Base-by-base conservation (phyloP, 2,329 filamentous ascomycete genomes). In the Mycogone perniciosa region DNA sequence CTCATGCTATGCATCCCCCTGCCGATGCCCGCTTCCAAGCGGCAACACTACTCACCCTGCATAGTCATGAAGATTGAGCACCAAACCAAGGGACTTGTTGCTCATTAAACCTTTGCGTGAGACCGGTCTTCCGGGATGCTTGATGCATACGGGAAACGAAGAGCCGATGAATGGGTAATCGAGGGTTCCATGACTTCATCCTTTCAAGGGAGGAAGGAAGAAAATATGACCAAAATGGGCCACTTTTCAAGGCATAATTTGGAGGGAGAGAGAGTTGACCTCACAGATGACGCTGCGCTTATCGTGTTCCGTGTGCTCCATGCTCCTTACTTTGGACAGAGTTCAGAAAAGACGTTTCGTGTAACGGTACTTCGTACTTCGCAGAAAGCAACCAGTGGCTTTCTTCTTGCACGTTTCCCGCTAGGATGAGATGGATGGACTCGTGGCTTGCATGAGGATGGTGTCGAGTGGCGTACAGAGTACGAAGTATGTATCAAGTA, bases 261-360 rank as follows among this genome's bases (percentile, higher is more conserved):
- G 20, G 50, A 48, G 44, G 45, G 50, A 48, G 42, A 31, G n/a
- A n/a, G 42, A 31, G n/a, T 31, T 43, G 51, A 53, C 47, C 38
- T 53, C 46, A 53, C 46, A 10, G 51, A 50, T 53, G 51, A 50
- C 51, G 51, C 46, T 37, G 34, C 31, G 13, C 30, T 26, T n/a
- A 39, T 48, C 20, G 33, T 13, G 31, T 38, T 44, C 30, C 11
- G 27, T 9, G 31, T 46, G 30, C 43, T 31, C 20, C 26, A n/a
- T 13, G 7, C 30, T 41, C 46, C 43, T 31, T 35, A 35, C 33
- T 35, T 35, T 4, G 33, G 11, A 11, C 33, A 35, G 33, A 20
- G 20, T 20, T 20, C 20, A 20, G 20, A 20, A 20, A 20, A 20
- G 20, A 20, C 20, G 20, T 20, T 20, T 20, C 20, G 20, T 20